A percentile compares a stretch with the other conserved stretches of the same genome.
Conservation (phyloP, 1,139 yeast genomes). For the Meyerozyma elateridarum region DNA sequence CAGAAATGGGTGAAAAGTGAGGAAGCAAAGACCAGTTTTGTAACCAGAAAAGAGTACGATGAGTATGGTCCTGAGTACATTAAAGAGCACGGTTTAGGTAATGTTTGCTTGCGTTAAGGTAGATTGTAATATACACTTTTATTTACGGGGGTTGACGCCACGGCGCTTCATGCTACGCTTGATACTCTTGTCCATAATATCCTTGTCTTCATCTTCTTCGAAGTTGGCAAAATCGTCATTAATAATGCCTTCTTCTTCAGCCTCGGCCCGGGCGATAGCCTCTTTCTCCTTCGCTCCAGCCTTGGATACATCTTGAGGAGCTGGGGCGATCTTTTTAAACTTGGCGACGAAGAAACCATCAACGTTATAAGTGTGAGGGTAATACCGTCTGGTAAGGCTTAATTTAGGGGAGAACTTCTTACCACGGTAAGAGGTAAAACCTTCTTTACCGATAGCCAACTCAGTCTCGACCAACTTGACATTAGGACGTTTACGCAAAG, state of each 20-base stretch:
- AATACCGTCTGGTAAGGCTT: conserved; percentile 85
- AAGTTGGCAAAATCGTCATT: conserved; percentile 83
- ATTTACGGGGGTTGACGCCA: conserved; percentile 65
- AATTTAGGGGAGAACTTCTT: conserved; percentile 79
- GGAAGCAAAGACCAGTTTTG: conserved; percentile 45
- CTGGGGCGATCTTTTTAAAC: conserved; percentile 84
- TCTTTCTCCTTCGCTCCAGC: conserved; percentile 91
- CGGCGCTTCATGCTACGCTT: conserved; percentile 70
- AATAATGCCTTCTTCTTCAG: conserved; percentile 75
- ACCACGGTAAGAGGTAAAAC: conserved; percentile 90
- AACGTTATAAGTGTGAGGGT: conserved; percentile 97
- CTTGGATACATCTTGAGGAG: conserved; percentile 77
- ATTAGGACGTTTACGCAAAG: conserved; percentile 92
- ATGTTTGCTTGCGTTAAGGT: conserved; percentile 34
- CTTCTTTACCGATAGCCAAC: conserved; percentile 92
- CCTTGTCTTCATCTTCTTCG: conserved; percentile 71
- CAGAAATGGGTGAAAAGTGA: conserved; percentile 62
- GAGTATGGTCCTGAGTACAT: conserved; percentile 89
- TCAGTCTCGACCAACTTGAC: conserved; percentile 93
- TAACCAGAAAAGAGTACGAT: conserved; percentile 70
- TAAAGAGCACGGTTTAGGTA: conserved; percentile 82
- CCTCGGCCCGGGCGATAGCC: conserved; percentile 70
- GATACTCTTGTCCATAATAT: conserved; percentile 68
- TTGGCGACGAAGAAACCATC: conserved; percentile 98
- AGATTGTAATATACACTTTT: neutral